phyloP scores from a whole-genome alignment of 345 rosid genomes.

The Tarenaya hassleriana region DNA sequence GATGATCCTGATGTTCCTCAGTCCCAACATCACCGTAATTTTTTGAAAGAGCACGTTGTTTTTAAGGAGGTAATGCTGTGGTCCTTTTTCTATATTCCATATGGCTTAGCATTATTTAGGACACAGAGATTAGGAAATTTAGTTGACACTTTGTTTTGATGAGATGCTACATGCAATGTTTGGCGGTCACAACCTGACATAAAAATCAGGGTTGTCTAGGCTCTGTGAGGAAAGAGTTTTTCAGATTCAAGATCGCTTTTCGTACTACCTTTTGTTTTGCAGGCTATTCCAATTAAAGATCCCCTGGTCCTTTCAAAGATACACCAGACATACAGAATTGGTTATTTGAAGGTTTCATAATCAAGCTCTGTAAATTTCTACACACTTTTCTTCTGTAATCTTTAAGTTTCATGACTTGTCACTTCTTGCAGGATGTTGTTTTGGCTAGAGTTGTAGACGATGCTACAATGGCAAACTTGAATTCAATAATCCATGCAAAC shows the following conservation, averaged over 20 bases:
- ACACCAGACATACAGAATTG: constrained; percentile 82
- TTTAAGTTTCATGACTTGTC: constrained; percentile 6
- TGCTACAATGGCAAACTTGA: constrained; percentile 51
- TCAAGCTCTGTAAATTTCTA: constrained; percentile 13
- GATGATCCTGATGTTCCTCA: constrained; percentile 70
- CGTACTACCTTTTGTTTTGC: constrained; percentile 20
- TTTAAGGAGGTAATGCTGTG: constrained; percentile 72
- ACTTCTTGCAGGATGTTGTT: constrained; percentile 67
- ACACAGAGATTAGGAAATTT: constrained; percentile 9
- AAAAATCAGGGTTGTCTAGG: constrained; percentile 5
- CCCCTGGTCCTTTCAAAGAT: constrained; percentile 65
- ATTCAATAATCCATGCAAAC: constrained; percentile 62
- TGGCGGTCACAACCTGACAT: background rate
- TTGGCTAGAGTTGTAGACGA: constrained; percentile 75
- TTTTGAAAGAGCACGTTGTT: constrained; percentile 67
- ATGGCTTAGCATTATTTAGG: constrained; percentile 13
- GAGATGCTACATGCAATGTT: background rate
- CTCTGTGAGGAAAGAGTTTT: background rate
- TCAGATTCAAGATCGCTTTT: constrained; percentile 14
- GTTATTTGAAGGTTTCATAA: constrained; percentile 67
- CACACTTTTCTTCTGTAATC: constrained; percentile 7
- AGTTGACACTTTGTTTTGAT: background rate
- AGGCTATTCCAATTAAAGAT: constrained; percentile 82
- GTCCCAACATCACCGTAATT: constrained; percentile 59
- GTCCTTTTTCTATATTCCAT: constrained; percentile 11